Base-by-base conservation (phyloP, 2,329 filamentous ascomycete genomes). In the Raffaelea arxii region DNA sequence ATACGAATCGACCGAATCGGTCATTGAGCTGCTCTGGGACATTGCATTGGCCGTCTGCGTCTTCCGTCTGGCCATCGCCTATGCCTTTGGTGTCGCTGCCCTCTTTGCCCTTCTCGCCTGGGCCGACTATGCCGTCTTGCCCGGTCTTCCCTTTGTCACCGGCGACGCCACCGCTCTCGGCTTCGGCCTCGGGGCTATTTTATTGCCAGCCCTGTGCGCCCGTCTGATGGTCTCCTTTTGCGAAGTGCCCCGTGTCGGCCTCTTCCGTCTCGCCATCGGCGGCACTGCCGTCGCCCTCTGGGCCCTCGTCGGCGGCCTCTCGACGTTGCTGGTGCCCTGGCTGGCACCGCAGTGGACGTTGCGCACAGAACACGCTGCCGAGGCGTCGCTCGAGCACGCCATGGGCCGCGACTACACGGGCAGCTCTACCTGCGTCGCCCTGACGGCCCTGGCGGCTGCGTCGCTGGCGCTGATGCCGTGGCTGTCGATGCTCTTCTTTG, bases 21-120 rank as follows among this genome's bases (percentile, higher is more conserved):
- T 64, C 27, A 58, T 66, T 44, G 61, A 65, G 35, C 43, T 65
- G 43, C 56, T 66, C 46, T 66, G 63, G 62, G 60, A 65, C 52
- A 51, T 65, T 18, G 59, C 61, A 36, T 55, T 67, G 12, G 56
- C 58, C 30, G 56, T 63, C 46, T 65, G 64, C 54, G 48, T 50
- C 41, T 25, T 45, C 16, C 51, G 51, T 25, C 25, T 53, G n/a
- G 48, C 51, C 25, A 41, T 52, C 14, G 27, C 46, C 36, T 52
- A 53, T 22, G 46, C 47, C 25, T 22, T 9, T 9, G n/a, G 47
- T 53, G 63, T 52, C 32, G 62, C 43, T 55, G 59, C 43, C 54
- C 58, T 58, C 23, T 52, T 60, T 40, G 48, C 56, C 43, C 64
- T 66, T 48, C 59, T 62, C 43, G 16, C 50, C 23, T 54, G 58